These are phyloP conservation scores for Aspergillus sp. DNA, from an alignment of 2,329 filamentous ascomycete species.

Conservation along the genomic window DNA sequence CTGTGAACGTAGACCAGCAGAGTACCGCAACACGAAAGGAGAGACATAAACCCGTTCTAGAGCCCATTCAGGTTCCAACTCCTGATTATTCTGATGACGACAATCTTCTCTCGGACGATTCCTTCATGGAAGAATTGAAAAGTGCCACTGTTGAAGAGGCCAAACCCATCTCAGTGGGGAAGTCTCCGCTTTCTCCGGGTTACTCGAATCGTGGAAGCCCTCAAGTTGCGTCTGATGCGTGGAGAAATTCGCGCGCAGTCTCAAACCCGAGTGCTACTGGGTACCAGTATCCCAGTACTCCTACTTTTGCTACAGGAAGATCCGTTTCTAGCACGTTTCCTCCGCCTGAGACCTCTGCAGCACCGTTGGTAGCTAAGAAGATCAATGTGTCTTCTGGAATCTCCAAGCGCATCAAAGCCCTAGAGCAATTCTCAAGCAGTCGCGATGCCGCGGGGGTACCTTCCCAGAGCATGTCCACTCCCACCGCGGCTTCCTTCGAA, in stretches of 20 bases:
- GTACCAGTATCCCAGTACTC: constrained; percentile 32
- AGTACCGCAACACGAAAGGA: constrained; percentile 34
- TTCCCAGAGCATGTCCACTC: constrained; percentile 46
- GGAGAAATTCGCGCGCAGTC: constrained; percentile 45
- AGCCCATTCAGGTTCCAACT: constrained; percentile 57
- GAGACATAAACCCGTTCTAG: constrained; percentile 44
- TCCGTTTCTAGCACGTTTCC: constrained; percentile 45
- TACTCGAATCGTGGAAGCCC: constrained; percentile 50
- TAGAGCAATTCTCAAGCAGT: constrained; percentile 74
- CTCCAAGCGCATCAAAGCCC: constrained; percentile 89
- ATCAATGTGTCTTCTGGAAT: constrained; percentile 87
- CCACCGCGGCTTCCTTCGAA: constrained; percentile 63
- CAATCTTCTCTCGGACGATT: constrained; percentile 64
- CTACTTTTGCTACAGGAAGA: constrained; percentile 38
- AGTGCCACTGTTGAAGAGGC: constrained; percentile 82
- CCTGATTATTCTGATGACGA: constrained; percentile 49
- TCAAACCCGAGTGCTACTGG: constrained; percentile 42
- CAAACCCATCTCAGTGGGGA: constrained; percentile 76
- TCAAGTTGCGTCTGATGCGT: constrained; percentile 33
- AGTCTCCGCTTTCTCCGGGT: constrained; percentile 77
- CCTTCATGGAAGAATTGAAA: constrained; percentile 82
- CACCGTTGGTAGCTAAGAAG: constrained; percentile 69
- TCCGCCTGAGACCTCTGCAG: constrained; percentile 35
- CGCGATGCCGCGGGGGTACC: constrained; percentile 37
- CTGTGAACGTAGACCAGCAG: constrained; percentile 26